Conservation (phyloP, 805 yeast species). For the Myxozyma sirexii region DNA sequence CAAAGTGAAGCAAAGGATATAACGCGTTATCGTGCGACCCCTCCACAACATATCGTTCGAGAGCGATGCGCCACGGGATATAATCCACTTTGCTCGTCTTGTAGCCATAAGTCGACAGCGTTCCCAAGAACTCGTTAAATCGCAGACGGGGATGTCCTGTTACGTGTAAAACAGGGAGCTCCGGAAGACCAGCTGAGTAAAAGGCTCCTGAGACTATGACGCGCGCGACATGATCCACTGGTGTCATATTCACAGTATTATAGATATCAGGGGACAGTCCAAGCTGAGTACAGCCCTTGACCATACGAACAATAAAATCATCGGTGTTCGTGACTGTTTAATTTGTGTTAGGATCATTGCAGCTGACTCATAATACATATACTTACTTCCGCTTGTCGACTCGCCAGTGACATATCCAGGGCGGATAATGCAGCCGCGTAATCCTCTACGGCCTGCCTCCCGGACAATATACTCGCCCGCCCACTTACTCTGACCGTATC, state of each 20-base stretch:
- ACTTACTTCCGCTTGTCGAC: constrained; percentile 61
- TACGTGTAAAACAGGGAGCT: constrained; percentile 83
- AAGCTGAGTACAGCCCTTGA: constrained; percentile 90
- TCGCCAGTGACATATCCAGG: constrained; percentile 97
- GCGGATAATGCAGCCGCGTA: constrained; percentile 85
- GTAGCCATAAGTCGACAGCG: constrained; percentile 74
- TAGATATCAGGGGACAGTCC: constrained; percentile 83
- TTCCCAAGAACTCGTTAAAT: constrained; percentile 72
- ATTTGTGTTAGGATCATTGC: neutral
- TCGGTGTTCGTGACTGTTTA: constrained; percentile 81
- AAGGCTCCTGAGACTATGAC: constrained; percentile 82
- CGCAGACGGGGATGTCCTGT: constrained; percentile 93
- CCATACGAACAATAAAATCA: constrained; percentile 90
- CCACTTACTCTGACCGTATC: constrained; percentile 99
- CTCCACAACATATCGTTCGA: constrained; percentile 78
- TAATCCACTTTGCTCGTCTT: constrained; percentile 64
- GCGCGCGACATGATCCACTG: constrained; percentile 97
- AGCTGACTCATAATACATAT: neutral
- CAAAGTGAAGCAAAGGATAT: constrained; percentile 92
- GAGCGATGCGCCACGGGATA: constrained; percentile 71
- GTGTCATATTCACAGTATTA: constrained; percentile 92
- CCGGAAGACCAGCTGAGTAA: constrained; percentile 58
- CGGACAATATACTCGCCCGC: constrained; percentile 89
- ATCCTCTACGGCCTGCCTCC: constrained; percentile 83
- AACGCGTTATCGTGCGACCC: constrained; percentile 71